Base-by-base conservation (phyloP, 1,284 basidiomycete species). In the Gomphus bonarii region DNA sequence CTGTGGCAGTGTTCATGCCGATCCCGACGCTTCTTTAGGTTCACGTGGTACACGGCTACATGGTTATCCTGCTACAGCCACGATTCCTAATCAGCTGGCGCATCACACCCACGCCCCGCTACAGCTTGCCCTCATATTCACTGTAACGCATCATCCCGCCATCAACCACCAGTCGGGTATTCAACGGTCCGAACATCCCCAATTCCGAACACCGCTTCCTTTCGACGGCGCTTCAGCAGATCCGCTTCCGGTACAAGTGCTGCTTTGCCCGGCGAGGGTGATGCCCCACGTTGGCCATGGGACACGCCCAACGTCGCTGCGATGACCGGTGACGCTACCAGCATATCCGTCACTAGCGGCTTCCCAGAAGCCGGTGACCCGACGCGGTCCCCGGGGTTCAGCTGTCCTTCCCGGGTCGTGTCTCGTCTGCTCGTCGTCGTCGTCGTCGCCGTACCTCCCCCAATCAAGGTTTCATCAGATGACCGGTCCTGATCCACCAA, bases 201-300 rank as follows among this genome's bases (percentile, higher is more conserved):
- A 60, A 73, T 68, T 11, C 73, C 74, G 44, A 67, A 68, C 16
- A 75, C 72, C 18, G 72, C 72, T 61, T 75, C 73, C 51, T 69
- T 64, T 53, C 90, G 74, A 60, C 91, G 75, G 57, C 91, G 72
- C 65, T 87, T 71, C 80, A 92, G 84, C 65, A 93, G 68, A 71
- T 92, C 90, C 11, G 75, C 81, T 71, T 92, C 88, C 20, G 79
- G 76, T 56, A 88, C 87, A 47, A 84, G 81, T 28, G 38, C 55
- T 35, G 10, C 76, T 70, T 77, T 71, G 61, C 77, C 75, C 40
- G 67, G 63, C 28, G 22, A 14, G 18, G 20, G 8, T 25, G 69
- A 69, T 65, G 63, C 58, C 59, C 57, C 71, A 40, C 16, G 14
- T 7, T 40, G 33, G 7, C 11, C 33, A 35, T 35, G 16, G 16